Base-by-base conservation (phyloP, 2,329 filamentous ascomycete genomes). In the Ophiocordyceps robertsii region DNA sequence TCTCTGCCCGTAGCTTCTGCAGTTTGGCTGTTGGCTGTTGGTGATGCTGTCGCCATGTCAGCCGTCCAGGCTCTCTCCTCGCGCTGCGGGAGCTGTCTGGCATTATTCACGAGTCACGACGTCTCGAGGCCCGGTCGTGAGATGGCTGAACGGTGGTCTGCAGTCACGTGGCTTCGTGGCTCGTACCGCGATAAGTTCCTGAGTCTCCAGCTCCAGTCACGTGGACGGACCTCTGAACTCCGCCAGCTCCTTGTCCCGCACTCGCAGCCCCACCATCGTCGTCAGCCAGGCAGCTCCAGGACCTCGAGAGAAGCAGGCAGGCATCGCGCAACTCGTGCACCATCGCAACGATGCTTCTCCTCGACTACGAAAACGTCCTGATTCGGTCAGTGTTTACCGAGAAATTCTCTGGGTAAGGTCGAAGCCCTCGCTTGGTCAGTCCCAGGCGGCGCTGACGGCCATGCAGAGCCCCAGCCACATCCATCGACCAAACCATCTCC, bases 331-430 rank as follows among this genome's bases (percentile, higher is more conserved):
- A 49, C 51, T 19, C 47, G 45, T 44, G 44, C 46, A 44, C 47
- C 47, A 38, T 43, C 51, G 51, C 53, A 63, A 79, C 59, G 49
- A 82, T 82, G 92, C 80, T 98, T 70, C 82, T 98, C 55, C 81
- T 99, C 63, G 93, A 98, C 69, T 98, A 98, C 59, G 92, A 98
- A 64, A 99, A 98, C 66, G 87, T 94, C 41, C 77, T 98, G 61
- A 94, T 99, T 56, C 88, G 96, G 70, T 90, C 89, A 56, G 80
- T 98, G 53, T 77, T 99, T 52, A 93, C 82, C 54, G 93, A 99
- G 70, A 78, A 92, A 57, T 94, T 98, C 70, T 85, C 83, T 43
- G 84, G 84, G 85, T 90, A 73, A 29, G 35, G 7, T 8, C 21
- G 17, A 11, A 14, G 6, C 9, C 33, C 17, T 9, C 21, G 6